Percentiles rank a stretch among this genome's conserved stretches.
These are phyloP conservation scores for Eimeria maxima DNA, from an alignment of 169 alveolate species.

Conservation along the genomic window DNA sequence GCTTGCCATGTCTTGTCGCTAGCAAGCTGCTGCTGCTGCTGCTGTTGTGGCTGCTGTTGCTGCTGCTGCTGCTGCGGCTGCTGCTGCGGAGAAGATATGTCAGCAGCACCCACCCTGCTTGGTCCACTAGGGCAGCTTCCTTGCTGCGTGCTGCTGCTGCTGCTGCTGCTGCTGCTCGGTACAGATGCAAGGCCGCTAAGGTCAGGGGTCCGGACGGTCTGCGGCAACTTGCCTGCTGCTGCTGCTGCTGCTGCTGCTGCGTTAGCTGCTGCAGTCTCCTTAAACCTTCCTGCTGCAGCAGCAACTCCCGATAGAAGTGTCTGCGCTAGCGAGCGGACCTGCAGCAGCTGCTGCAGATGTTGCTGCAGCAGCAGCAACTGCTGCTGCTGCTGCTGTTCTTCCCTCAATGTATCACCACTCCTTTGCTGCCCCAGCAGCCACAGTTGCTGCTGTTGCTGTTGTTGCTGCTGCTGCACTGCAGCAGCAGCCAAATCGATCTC, in stretches of 20 bases:
- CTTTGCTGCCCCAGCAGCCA: conserved; percentile 17
- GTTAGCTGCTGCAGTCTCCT: neutral
- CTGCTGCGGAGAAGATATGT: neutral
- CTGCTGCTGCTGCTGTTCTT: conserved; percentile 58
- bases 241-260: conserved; percentile 46
- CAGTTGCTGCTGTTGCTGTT: conserved; percentile 2
- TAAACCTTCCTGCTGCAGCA: neutral
- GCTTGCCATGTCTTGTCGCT: neutral
- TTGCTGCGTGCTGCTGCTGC: neutral
- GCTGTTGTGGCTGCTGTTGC: conserved; percentile 28
- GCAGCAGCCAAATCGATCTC: conserved; percentile 51
- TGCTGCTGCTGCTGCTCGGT: conserved; percentile 5
- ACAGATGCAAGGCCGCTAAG: neutral
- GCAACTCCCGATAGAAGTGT: neutral
- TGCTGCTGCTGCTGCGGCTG: conserved; percentile 21
- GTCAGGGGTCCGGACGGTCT: neutral
- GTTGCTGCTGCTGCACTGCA: conserved; percentile 41
- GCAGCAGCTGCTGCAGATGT: conserved; percentile 34
- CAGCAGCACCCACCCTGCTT: neutral
- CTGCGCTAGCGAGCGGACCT: conserved; percentile 20
- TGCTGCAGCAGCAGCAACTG: conserved; percentile 27
- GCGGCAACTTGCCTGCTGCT: conserved; percentile 31
- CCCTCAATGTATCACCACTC: neutral
- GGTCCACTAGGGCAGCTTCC: neutral
- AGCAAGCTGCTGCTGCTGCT: neutral